A percentile compares a stretch with the other conserved stretches of the same genome.
These are phyloP conservation scores for Microdochium trichocladiopsis DNA, from an alignment of 2,329 filamentous ascomycete species.

Conservation along the genomic window DNA sequence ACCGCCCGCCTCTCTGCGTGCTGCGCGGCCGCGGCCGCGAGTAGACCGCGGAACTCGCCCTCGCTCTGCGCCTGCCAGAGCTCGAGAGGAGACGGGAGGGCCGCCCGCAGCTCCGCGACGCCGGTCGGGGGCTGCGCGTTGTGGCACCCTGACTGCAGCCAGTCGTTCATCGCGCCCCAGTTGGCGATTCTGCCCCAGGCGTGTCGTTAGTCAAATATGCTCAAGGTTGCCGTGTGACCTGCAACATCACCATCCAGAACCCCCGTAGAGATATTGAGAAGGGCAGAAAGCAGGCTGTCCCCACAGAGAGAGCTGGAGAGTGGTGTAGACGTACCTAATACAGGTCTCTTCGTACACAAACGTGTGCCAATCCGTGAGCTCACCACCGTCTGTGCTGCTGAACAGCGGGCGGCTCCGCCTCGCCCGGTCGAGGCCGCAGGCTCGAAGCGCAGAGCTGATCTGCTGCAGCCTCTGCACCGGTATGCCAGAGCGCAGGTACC, in stretches of 20 bases:
- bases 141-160: slow-evolving; percentile 18
- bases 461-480: not conserved
- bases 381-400: too few relatives aligned
- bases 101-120: slow-evolving; percentile 13
- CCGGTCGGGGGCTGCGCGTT: slow-evolving; percentile 12
- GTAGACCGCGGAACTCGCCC: slow-evolving; percentile 8
- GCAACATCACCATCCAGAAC: not conserved
- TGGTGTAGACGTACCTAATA: slow-evolving; percentile 7
- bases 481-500: slow-evolving; percentile 6
- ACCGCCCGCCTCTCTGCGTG: not conserved
- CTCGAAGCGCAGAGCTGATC: not conserved
- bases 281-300: not conserved
- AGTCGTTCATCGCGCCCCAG: slow-evolving; percentile 15
- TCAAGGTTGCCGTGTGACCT: too few relatives aligned
- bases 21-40: slow-evolving; percentile 4
- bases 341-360: slow-evolving; percentile 10
- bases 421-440: not conserved
- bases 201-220: too few relatives aligned
- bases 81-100: slow-evolving; percentile 12
- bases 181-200: slow-evolving; percentile 12
- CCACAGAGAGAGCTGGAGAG: not conserved
- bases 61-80: slow-evolving; percentile 15
- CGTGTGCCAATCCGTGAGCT: slow-evolving; percentile 4
- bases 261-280: not conserved
- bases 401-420: slow-evolving; percentile 2